Evolutionary conservation across 129 eudicot genomes (phyloP).

Genomic region (Arctium minus): DNA sequence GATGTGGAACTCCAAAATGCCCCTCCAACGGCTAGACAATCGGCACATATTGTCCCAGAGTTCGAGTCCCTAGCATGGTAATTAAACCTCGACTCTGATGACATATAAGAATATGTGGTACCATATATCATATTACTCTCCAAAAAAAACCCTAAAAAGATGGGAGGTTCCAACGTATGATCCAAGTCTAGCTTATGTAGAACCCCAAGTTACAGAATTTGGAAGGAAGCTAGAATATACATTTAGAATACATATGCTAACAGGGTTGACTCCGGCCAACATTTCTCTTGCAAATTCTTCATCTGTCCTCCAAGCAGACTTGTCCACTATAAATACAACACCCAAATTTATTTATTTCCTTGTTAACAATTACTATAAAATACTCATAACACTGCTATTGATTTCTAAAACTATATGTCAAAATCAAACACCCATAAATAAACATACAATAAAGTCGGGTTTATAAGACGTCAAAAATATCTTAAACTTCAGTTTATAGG

Average conservation of each 20-base stretch:
- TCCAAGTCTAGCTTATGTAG: too few relatives aligned
- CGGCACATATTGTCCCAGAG: not conserved
- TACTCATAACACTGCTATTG: not conserved
- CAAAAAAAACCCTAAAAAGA: too few relatives aligned
- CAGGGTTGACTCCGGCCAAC: conserved; percentile 48
- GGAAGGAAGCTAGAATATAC: conserved; percentile 21
- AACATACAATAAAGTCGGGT: not conserved
- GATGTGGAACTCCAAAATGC: not conserved
- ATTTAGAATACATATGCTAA: conserved; percentile 45
- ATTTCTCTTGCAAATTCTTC: not conserved
- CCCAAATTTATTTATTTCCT: not conserved
- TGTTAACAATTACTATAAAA: not conserved
- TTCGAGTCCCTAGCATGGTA: not conserved
- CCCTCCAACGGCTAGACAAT: not conserved
- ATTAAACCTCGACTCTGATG: not conserved
- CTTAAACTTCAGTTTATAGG: not conserved
- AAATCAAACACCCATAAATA: not conserved
- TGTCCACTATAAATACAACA: conserved; percentile 34
- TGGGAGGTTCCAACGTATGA: too few relatives aligned
- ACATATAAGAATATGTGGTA: too few relatives aligned
- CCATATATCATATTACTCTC: too few relatives aligned
- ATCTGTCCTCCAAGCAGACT: conserved; percentile 48
- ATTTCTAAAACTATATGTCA: not conserved
- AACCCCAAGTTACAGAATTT: too few relatives aligned
- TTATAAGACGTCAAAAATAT: not conserved